These are phyloP conservation scores for Nyssa sinensis DNA, from an alignment of 148 eudicot species.

Conservation along the genomic window DNA sequence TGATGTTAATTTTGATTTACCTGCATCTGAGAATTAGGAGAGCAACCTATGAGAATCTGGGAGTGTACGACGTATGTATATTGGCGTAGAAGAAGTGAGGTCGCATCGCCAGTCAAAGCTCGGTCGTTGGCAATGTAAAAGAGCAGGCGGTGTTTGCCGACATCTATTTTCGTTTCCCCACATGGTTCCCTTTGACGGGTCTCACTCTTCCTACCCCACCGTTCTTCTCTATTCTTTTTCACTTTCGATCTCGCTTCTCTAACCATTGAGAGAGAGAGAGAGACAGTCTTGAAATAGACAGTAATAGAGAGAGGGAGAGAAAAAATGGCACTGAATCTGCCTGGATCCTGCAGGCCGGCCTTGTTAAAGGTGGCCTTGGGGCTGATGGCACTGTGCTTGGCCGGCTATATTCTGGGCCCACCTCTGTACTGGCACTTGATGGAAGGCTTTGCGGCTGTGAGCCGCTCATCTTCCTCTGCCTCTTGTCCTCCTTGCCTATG, in stretches of 20 bases:
- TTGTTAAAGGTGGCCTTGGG: slow-evolving; percentile 48
- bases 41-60: no score
- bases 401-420: slow-evolving; percentile 77
- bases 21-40: no score
- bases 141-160: not conserved
- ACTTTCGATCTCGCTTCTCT: not conserved
- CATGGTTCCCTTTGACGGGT: not conserved
- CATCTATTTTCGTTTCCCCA: not conserved
- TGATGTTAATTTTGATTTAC: no score
- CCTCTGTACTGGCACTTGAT: slow-evolving; percentile 69
- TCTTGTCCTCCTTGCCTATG: slow-evolving; percentile 60
- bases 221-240: not conserved
- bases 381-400: slow-evolving; percentile 57
- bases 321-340: slow-evolving; percentile 19
- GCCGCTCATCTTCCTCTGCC: slow-evolving; percentile 33
- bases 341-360: slow-evolving; percentile 37
- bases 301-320: not conserved
- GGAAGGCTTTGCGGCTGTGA: slow-evolving; percentile 38
- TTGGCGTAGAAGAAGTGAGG: no score
- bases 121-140: no score
- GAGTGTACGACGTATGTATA: no score
- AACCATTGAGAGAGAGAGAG: not conserved
- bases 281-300: no score
- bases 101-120: no score
- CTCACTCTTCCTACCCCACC: not conserved